Evolutionary conservation across 2,329 filamentous ascomycete genomes (phyloP), one percentile per base, ranked within the genome.

Genomic region (Erysiphe pulchra): DNA sequence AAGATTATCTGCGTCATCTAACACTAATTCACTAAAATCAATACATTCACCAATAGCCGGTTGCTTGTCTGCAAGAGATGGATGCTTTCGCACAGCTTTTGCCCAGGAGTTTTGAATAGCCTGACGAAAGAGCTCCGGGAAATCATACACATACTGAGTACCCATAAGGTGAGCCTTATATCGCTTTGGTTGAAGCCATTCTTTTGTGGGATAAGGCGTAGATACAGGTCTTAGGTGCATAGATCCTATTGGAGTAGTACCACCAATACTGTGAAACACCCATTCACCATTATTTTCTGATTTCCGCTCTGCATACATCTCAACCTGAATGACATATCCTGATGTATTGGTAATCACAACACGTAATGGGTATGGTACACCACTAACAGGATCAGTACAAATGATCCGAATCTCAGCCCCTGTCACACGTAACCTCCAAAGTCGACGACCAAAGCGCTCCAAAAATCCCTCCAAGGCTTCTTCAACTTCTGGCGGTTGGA

Each of bases 81-180:
- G 70, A 56, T 87, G 77, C 60, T 77, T 77, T 60, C 77, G 75
- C 51, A 81, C 70, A 47, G 77, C 75, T 61, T 78, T 77, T 58
- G 68, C 65, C 90, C 90, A 98, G 64, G 75, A 81, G 70, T 94
- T 94, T 67, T 94, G 85, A 59, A 93, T 84, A 40, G 90, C 85
- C 65, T 95, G 90, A 59, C 90, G 77, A 80, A 98, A 98, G 43
- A 98, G 77, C 70, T 98, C 90, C 30, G 90, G 90, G 79, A 98
- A 98, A 64, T 98, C 90, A 62, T 98, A 98, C 46, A 95, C 90
- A 61, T 94, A 98, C 65, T 98, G 90, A 28, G 90, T 98, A 52
- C 90, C 90, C 86, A 98, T 94, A 50, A 95, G 69, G 61, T 98
- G 90, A 54, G 90, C 90, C 78, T 93, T 94, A 77, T 98, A 95